Conservation (phyloP, 2,329 filamentous ascomycete genomes). For the Pseudogymnoascus sp. region DNA sequence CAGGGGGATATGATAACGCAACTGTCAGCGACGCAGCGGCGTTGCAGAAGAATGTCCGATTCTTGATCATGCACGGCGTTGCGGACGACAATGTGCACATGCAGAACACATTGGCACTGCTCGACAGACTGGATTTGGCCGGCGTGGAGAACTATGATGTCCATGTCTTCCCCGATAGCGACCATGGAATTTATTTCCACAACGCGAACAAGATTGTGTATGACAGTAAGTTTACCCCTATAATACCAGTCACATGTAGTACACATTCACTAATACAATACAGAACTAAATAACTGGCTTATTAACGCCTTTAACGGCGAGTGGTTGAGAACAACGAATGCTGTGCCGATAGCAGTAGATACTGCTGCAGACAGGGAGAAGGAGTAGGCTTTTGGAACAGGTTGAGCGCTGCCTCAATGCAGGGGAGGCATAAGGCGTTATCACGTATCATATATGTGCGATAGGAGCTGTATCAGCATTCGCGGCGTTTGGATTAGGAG, state of each 20-base stretch:
- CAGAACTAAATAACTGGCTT: constrained; percentile 80
- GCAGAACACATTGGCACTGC: constrained; percentile 80
- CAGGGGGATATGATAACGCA: constrained; percentile 64
- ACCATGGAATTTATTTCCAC: constrained; percentile 93
- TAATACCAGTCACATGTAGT: background rate
- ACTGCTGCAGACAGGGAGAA: constrained; percentile 15
- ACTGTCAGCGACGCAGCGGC: constrained; percentile 67
- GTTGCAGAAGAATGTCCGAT: constrained; percentile 68
- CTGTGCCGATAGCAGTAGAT: constrained; percentile 25
- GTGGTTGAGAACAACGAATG: constrained; percentile 52
- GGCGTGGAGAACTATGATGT: constrained; percentile 91
- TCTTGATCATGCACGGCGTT: constrained; percentile 93
- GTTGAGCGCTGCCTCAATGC: background rate
- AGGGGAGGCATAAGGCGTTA: background rate
- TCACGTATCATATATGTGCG: background rate
- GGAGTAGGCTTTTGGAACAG: background rate
- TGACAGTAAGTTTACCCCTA: constrained; percentile 60
- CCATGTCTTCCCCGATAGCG: constrained; percentile 91
- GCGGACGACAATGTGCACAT: constrained; percentile 97
- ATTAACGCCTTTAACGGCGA: constrained; percentile 97
- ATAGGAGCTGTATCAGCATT: constrained; percentile 1
- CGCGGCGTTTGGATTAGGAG: background rate
- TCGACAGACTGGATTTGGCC: constrained; percentile 77
- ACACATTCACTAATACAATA: constrained; percentile 27
- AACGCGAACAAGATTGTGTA: constrained; percentile 87